A percentile compares a stretch with the other conserved stretches of the same genome.
Conservation (phyloP, 2,329 filamentous ascomycete genomes). For the Didymella sp. region DNA sequence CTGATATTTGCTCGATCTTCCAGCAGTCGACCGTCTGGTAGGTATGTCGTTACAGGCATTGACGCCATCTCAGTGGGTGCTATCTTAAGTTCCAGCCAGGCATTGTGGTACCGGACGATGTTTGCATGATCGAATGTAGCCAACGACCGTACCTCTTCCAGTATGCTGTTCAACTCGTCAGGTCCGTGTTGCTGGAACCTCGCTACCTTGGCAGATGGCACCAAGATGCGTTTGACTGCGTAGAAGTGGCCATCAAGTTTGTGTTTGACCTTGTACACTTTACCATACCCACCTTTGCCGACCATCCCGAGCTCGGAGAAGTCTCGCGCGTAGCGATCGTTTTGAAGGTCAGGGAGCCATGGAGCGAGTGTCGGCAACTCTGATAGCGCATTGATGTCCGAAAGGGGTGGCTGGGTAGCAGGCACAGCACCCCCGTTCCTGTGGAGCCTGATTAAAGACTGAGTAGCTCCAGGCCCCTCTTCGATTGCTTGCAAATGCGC, state of each 20-base stretch:
- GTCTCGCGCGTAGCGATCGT: constrained; percentile 43
- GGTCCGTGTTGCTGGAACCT: constrained; percentile 60
- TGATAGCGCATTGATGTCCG: constrained; percentile 23
- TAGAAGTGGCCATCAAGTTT: constrained; percentile 68
- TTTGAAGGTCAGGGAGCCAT: constrained; percentile 40
- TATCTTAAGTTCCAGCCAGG: constrained; percentile 64
- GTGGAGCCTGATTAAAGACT: constrained; percentile 33
- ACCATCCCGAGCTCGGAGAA: constrained; percentile 58
- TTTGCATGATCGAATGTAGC: constrained; percentile 69
- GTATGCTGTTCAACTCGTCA: constrained; percentile 62
- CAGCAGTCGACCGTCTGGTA: constrained; percentile 35
- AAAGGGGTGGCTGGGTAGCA: constrained; percentile 22
- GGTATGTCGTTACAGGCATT: constrained; percentile 10
- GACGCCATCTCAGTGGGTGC: constrained; percentile 20
- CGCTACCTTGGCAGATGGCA: constrained; percentile 61
- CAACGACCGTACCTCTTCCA: constrained; percentile 67
- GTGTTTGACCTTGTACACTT: constrained; percentile 68
- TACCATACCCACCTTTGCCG: constrained; percentile 70
- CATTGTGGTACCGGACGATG: constrained; percentile 70
- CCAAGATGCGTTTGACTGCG: constrained; percentile 70
- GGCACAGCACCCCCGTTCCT: constrained; percentile 12
- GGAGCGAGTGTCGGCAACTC: constrained; percentile 25
- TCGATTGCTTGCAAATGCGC: constrained; percentile 35
- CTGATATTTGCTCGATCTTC: constrained; percentile 28
- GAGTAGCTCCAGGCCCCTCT: constrained; percentile 32